Conservation (phyloP, 2,329 filamentous ascomycete genomes). For the Aureobasidium melanogenum region DNA sequence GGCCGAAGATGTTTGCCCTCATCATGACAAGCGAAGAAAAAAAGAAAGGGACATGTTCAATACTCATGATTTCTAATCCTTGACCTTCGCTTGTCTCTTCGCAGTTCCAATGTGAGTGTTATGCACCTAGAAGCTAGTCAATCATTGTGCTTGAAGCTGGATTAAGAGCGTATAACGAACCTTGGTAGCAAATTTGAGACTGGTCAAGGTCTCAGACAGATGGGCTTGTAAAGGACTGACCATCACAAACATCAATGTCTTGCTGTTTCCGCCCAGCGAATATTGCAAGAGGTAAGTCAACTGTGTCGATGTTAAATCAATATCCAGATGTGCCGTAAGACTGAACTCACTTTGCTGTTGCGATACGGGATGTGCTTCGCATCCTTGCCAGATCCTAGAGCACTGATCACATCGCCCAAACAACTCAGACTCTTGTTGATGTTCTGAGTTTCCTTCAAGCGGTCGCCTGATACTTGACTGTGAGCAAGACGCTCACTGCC, state of each 20-base stretch:
- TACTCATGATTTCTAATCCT: slow-evolving; percentile 23
- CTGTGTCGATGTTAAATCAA: slow-evolving; percentile 27
- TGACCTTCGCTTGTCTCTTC: slow-evolving; percentile 60
- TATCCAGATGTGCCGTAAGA: background rate
- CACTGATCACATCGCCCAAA: slow-evolving; percentile 87
- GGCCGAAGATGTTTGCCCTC: background rate
- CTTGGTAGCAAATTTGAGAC: slow-evolving; percentile 92
- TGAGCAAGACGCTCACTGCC: slow-evolving; percentile 87
- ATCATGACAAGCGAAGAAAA: background rate
- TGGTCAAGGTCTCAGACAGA: slow-evolving; percentile 85
- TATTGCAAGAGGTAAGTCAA: slow-evolving; percentile 93
- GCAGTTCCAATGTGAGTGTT: slow-evolving; percentile 90
- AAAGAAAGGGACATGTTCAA: background rate
- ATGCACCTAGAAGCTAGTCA: slow-evolving; percentile 48
- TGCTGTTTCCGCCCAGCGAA: slow-evolving; percentile 80
- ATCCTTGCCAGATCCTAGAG: slow-evolving; percentile 71
- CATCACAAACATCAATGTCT: slow-evolving; percentile 99
- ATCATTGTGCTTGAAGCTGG: background rate
- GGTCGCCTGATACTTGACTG: slow-evolving; percentile 74
- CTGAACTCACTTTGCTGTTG: slow-evolving; percentile 68
- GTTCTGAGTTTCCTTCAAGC: slow-evolving; percentile 88
- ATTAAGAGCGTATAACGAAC: slow-evolving; percentile 37
- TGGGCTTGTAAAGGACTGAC: slow-evolving; percentile 86
- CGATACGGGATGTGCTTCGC: slow-evolving; percentile 77
- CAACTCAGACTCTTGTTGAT: slow-evolving; percentile 95